phyloP scores from a whole-genome alignment of 2,329 filamentous ascomycete species.

The Camillea tinctor region DNA sequence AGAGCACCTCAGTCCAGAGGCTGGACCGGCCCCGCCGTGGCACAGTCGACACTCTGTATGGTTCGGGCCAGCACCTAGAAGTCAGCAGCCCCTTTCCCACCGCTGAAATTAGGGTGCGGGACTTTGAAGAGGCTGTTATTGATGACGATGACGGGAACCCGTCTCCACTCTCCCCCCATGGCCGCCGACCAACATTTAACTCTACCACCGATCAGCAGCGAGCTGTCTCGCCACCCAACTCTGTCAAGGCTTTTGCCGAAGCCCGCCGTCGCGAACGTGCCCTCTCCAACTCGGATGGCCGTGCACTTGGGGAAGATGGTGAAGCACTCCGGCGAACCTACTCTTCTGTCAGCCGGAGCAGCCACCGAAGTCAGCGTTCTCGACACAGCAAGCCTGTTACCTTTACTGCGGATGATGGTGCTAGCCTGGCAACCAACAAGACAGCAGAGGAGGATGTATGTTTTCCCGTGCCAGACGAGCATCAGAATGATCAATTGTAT shows the following conservation, averaged over 20 bases:
- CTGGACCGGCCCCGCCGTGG: conserved; percentile 63
- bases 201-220: conserved; percentile 55
- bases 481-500: conserved; percentile 68
- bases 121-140: conserved; percentile 82
- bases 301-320: conserved; percentile 39
- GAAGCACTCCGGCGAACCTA: conserved; percentile 66
- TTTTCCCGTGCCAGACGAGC: conserved; percentile 74
- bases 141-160: conserved; percentile 65
- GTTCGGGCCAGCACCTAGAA: conserved; percentile 45
- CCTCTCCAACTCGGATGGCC: conserved; percentile 52
- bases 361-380: conserved; percentile 44
- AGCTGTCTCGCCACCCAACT: conserved; percentile 87
- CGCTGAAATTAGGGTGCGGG: conserved; percentile 55
- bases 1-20: conserved; percentile 59
- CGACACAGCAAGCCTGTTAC: conserved; percentile 52
- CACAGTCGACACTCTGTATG: conserved; percentile 70
- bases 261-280: conserved; percentile 82
- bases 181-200: conserved; percentile 56
- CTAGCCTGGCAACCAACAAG: conserved; percentile 62
- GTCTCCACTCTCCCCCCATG: conserved; percentile 43
- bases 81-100: conserved; percentile 39
- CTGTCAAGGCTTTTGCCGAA: conserved; percentile 94
- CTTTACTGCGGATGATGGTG: conserved; percentile 56
- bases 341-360: conserved; percentile 66
- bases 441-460: conserved; percentile 86